Percentiles rank a stretch among this genome's conserved stretches.
Evolutionary conservation across 371 early-diverging fungal species (phyloP).

Genomic region (Batkoa obscura): DNA sequence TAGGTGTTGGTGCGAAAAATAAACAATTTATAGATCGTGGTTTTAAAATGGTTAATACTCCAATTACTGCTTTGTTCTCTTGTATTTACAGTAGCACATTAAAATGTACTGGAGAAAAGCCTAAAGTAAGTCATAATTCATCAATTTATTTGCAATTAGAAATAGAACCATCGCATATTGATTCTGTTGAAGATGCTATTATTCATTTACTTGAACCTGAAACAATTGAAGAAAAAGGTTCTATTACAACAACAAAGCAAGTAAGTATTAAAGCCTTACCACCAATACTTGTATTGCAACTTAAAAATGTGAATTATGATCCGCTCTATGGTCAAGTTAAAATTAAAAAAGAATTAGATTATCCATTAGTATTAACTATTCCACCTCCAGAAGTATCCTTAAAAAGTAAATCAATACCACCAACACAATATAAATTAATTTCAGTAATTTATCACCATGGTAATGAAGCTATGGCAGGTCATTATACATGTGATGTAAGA

Average conservation of each 20-base stretch:
- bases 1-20: conserved; percentile 77
- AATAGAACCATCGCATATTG: conserved; percentile 53
- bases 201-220: conserved; percentile 52
- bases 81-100: conserved; percentile 65
- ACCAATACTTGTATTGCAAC: conserved; percentile 77
- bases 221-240: conserved; percentile 26
- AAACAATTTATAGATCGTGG: conserved; percentile 23
- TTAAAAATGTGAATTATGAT: conserved; percentile 85
- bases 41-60: conserved; percentile 45
- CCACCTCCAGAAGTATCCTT: neutral
- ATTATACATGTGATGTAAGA: conserved; percentile 87
- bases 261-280: conserved; percentile 65
- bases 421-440: conserved; percentile 8
- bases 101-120: conserved; percentile 48
- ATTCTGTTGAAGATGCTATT: conserved; percentile 72
- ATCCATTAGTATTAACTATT: conserved; percentile 15
- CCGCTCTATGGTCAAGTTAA: conserved; percentile 41
- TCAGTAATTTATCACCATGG: conserved; percentile 93
- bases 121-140: conserved; percentile 71
- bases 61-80: conserved; percentile 72
- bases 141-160: conserved; percentile 77
- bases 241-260: conserved; percentile 73
- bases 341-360: conserved; percentile 29
- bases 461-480: conserved; percentile 70
- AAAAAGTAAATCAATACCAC: neutral